phyloP scores from a whole-genome alignment of 225 moss, liverwort and hornwort species.

The Bryoerythrophyllum caledonicum region DNA sequence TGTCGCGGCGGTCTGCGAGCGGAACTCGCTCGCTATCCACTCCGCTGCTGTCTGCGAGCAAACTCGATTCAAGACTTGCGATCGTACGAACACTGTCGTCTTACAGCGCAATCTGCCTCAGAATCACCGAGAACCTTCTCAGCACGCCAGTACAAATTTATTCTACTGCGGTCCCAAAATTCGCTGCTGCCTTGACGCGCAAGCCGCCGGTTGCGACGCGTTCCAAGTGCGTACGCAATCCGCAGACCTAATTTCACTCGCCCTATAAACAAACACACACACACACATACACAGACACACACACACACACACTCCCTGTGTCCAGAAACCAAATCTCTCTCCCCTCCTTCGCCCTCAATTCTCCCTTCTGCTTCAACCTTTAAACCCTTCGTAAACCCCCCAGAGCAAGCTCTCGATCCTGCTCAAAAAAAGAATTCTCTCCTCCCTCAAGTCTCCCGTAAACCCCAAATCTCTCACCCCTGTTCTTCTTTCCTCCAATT shows the following conservation, averaged over 20 bases:
- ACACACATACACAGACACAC: too few species aligned
- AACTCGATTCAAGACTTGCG: not conserved
- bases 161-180: not conserved
- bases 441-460: too few species aligned
- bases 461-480: too few species aligned
- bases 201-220: not conserved
- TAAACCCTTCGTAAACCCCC: too few species aligned
- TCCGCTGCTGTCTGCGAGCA: not conserved
- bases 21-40: not conserved
- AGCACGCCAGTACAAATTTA: not conserved
- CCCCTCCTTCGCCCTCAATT: not conserved
- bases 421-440: too few species aligned
- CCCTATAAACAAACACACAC: too few species aligned
- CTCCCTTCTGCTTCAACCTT: too few species aligned
- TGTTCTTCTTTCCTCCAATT: too few species aligned
- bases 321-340: too few species aligned
- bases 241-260: too few species aligned
- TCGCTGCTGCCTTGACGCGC: not conserved
- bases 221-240: not conserved
- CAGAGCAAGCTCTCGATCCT: too few species aligned
- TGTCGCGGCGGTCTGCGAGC: not conserved
- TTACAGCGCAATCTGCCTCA: not conserved
- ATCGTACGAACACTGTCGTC: not conserved
- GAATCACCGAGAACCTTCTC: constrained; percentile 4
- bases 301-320: too few species aligned